These are phyloP conservation scores for Nakazawaea pomicola DNA, from an alignment of 805 yeast species.

Conservation along the genomic window DNA sequence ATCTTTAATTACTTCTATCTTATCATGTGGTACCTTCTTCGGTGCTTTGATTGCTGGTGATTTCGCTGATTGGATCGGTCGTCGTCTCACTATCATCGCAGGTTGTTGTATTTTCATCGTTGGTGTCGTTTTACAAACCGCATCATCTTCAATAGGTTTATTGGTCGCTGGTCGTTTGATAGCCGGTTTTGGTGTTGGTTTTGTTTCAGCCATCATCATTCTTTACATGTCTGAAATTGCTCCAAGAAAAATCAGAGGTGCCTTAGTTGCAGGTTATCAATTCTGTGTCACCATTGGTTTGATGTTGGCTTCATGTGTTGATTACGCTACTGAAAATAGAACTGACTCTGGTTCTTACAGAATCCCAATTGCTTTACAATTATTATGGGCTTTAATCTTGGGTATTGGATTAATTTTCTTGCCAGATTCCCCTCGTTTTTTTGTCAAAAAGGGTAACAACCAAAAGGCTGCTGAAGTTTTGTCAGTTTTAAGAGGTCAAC, in stretches of 20 bases:
- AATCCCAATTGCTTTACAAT: conserved; percentile 70
- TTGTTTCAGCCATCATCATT: conserved; percentile 71
- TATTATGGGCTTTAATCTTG: conserved; percentile 62
- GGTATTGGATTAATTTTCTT: conserved; percentile 57
- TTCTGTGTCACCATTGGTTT: conserved; percentile 62
- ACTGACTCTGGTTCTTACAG: conserved; percentile 57
- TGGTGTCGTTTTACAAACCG: conserved; percentile 46
- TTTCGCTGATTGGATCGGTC: conserved; percentile 38
- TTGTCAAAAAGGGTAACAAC: conserved; percentile 48
- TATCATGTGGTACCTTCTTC: conserved; percentile 65
- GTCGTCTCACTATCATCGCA: conserved; percentile 40
- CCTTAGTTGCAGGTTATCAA: conserved; percentile 72
- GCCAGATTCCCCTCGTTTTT: conserved; percentile 77
- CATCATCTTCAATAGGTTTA: conserved; percentile 40
- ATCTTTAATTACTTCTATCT: conserved; percentile 61
- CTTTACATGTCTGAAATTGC: conserved; percentile 76
- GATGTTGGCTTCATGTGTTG: conserved; percentile 62
- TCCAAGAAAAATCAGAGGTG: conserved; percentile 75
- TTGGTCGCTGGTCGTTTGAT: conserved; percentile 66
- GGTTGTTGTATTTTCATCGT: conserved; percentile 40
- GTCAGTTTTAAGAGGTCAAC: conserved; percentile 48
- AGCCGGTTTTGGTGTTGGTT: conserved; percentile 78
- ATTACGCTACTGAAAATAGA: conserved; percentile 59
- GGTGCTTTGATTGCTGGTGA: conserved; percentile 65
- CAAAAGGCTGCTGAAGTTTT: conserved; percentile 56